These are phyloP conservation scores for Peronospora farinosa DNA, from an alignment of 352 stramenopile genomes.

Conservation along the genomic window DNA sequence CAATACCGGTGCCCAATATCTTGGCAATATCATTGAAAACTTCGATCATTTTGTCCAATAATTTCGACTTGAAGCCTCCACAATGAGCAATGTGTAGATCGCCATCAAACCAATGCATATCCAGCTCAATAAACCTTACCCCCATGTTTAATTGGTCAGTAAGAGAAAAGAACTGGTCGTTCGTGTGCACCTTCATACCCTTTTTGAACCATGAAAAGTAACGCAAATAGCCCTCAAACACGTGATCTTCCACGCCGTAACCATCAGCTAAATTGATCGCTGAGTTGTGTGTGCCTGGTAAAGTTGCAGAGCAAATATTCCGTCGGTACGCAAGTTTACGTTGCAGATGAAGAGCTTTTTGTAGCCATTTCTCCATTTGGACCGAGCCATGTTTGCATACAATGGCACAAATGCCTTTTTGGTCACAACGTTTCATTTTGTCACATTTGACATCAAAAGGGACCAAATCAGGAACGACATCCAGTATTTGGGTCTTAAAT, in stretches of 20 bases:
- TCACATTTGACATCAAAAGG: slow-evolving; percentile 49
- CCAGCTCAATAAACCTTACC: slow-evolving; percentile 70
- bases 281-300: slow-evolving; percentile 72
- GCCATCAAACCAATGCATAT: slow-evolving; percentile 72
- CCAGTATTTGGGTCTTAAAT: slow-evolving; percentile 34
- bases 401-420: slow-evolving; percentile 51
- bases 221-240: slow-evolving; percentile 54
- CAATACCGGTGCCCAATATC: slow-evolving; percentile 37
- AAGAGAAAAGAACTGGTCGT: slow-evolving; percentile 68
- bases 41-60: slow-evolving; percentile 56
- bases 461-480: slow-evolving; percentile 57
- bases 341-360: slow-evolving; percentile 55
- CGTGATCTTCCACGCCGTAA: slow-evolving; percentile 71
- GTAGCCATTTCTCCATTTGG: slow-evolving; percentile 49
- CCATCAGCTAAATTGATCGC: slow-evolving; percentile 60
- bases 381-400: slow-evolving; percentile 58
- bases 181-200: slow-evolving; percentile 56
- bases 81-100: slow-evolving; percentile 74
- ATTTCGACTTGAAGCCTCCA: slow-evolving; percentile 46
- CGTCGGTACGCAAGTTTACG: slow-evolving; percentile 63
- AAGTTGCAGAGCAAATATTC: slow-evolving; percentile 62
- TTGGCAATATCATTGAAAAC: slow-evolving; percentile 51
- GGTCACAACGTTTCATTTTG: slow-evolving; percentile 48
- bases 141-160: slow-evolving; percentile 77
- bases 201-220: slow-evolving; percentile 54